Evolutionary conservation across 2,329 filamentous ascomycete genomes (phyloP).

Genomic region (Penicillium sp.): DNA sequence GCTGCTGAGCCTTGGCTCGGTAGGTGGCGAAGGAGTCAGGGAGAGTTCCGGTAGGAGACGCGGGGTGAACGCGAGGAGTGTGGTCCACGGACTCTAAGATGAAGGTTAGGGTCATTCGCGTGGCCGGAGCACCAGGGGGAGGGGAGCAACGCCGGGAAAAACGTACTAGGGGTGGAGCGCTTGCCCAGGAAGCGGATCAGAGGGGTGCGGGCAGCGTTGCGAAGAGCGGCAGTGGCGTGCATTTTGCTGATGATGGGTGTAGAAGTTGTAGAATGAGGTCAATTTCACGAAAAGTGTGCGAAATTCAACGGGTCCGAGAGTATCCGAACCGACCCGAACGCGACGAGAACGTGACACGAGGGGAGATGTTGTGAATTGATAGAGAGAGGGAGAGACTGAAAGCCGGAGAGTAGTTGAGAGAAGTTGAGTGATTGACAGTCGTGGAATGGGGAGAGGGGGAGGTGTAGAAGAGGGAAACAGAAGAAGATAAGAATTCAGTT

Average conservation of each 20-base stretch:
- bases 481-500: constrained; percentile 14
- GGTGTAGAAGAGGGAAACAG: constrained; percentile 12
- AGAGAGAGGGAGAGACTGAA: not conserved
- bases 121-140: not conserved
- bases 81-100: constrained; percentile 47
- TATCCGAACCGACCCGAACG: constrained; percentile 29
- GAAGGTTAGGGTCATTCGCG: constrained; percentile 13
- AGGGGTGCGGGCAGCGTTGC: constrained; percentile 44
- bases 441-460: constrained; percentile 2
- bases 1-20: constrained; percentile 62
- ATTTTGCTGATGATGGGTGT: constrained; percentile 30
- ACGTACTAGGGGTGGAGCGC: constrained; percentile 46
- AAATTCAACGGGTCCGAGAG: constrained; percentile 28
- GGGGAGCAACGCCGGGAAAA: not conserved
- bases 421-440: not conserved
- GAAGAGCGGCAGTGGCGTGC: constrained; percentile 43
- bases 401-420: not conserved
- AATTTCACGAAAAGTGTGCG: constrained; percentile 21
- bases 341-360: constrained; percentile 5
- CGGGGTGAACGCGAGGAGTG: constrained; percentile 59
- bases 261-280: constrained; percentile 10
- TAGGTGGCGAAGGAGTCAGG: constrained; percentile 63
- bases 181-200: constrained; percentile 52
- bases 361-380: not conserved
- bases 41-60: constrained; percentile 54